Conservation (phyloP, 805 yeast genomes). For the Candida cerambycidarum region DNA sequence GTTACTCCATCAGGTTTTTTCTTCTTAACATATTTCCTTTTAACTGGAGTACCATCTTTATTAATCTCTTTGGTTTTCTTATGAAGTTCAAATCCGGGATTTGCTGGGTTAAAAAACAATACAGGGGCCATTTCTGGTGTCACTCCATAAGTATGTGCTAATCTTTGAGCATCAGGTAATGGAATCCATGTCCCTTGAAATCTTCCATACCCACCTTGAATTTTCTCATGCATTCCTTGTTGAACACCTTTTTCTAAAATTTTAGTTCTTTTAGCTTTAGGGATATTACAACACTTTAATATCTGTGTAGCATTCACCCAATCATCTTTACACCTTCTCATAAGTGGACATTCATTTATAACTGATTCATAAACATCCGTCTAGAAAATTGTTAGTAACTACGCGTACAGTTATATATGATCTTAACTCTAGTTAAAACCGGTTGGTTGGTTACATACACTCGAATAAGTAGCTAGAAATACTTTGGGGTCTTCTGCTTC, state of each 20-base stretch:
- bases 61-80: slow-evolving; percentile 32
- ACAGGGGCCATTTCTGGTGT: slow-evolving; percentile 43
- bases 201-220: slow-evolving; percentile 96
- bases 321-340: slow-evolving; percentile 88
- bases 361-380: slow-evolving; percentile 71
- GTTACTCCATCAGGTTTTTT: slow-evolving; percentile 62
- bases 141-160: slow-evolving; percentile 42
- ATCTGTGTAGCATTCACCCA: slow-evolving; percentile 99
- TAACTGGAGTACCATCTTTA: slow-evolving; percentile 43
- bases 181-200: slow-evolving; percentile 99
- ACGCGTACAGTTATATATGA: no score
- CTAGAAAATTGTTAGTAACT: slow-evolving; percentile 23
- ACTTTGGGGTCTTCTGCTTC: slow-evolving; percentile 31
- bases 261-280: slow-evolving; percentile 91
- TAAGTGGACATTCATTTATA: slow-evolving; percentile 68
- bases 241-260: slow-evolving; percentile 94
- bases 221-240: slow-evolving; percentile 83
- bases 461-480: slow-evolving; percentile 46
- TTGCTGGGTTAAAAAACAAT: slow-evolving; percentile 35
- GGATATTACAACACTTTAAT: slow-evolving; percentile 87
- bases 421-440: no score
- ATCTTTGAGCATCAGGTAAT: slow-evolving; percentile 58
- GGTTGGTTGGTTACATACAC: slow-evolving; percentile 38
- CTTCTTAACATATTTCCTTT: slow-evolving; percentile 49
- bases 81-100: slow-evolving; percentile 37